A percentile compares a stretch with the other conserved stretches of the same genome.
Conservation (phyloP, 257 asterid species). For the Solanum etuberosum region DNA sequence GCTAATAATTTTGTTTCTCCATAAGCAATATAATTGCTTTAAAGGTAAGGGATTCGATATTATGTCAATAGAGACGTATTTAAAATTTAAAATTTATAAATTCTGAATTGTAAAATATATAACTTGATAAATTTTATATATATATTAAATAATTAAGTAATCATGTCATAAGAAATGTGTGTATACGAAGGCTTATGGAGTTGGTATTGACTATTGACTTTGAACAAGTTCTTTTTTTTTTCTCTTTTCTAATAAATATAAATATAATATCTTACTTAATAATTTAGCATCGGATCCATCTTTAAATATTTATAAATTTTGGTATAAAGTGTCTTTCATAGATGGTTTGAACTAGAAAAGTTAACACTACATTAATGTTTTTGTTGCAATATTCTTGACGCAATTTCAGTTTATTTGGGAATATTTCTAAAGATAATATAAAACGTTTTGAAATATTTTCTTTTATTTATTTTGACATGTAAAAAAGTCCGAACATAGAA, state of each 20-base stretch:
- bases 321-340: not conserved
- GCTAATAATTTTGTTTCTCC: not conserved
- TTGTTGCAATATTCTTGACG: not conserved
- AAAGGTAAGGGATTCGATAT: not conserved
- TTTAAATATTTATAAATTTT: not conserved
- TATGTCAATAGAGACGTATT: not conserved
- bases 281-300: not conserved
- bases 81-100: not conserved
- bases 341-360: not conserved
- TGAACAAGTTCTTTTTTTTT: not conserved
- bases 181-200: not conserved
- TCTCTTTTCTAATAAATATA: not conserved
- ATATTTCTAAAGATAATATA: not conserved
- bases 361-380: not conserved
- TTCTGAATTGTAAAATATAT: too few species aligned
- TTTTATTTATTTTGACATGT: not conserved
- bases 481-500: not conserved
- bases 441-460: not conserved
- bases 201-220: not conserved
- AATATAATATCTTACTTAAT: not conserved
- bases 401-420: not conserved
- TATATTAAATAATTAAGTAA: too few species aligned
- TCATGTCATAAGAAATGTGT: not conserved
- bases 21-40: not conserved
- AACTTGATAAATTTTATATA: too few species aligned